Percentiles rank a stretch among this genome's conserved stretches.
Conservation (phyloP, 176 grass and related monocot species). For the Cenchrus purpureus region DNA sequence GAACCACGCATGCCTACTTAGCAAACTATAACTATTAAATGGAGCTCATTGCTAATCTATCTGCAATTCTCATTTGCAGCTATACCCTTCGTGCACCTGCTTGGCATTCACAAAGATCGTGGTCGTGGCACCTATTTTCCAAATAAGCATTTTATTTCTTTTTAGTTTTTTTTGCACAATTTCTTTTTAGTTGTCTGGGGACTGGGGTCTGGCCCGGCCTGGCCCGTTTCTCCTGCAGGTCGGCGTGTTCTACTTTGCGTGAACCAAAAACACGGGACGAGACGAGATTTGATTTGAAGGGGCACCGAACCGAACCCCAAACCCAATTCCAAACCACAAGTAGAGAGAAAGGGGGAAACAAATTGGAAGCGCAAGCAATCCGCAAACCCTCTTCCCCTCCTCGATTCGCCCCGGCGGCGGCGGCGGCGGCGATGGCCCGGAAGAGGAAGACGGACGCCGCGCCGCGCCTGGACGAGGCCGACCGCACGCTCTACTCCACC, state of each 20-base stretch:
- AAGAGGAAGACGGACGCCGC: conserved; percentile 73
- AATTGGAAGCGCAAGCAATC: conserved; percentile 10
- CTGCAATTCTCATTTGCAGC: no score
- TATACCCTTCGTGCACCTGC: no score
- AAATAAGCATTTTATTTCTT: no score
- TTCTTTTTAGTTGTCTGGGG: no score
- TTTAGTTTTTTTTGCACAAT: no score
- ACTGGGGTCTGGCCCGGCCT: not conserved
- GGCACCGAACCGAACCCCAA: conserved; percentile 2
- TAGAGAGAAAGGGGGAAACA: not conserved
- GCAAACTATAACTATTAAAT: no score
- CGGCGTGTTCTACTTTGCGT: not conserved
- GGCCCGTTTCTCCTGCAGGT: not conserved
- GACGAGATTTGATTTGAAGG: conserved; percentile 10
- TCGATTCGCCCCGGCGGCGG: conserved; percentile 19
- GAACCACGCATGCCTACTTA: no score
- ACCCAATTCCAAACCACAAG: not conserved
- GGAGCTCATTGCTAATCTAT: no score
- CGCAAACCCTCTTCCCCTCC: conserved; percentile 8
- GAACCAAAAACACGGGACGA: not conserved
- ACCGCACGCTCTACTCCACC: conserved; percentile 77
- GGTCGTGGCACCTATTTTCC: no score
- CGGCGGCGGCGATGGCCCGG: conserved; percentile 58
- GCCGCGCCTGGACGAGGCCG: conserved; percentile 74
- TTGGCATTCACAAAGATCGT: no score